Percentiles rank a stretch among this genome's conserved stretches.
Conservation (phyloP, 768 basidiomycete species). For the Hericium coralloides region DNA sequence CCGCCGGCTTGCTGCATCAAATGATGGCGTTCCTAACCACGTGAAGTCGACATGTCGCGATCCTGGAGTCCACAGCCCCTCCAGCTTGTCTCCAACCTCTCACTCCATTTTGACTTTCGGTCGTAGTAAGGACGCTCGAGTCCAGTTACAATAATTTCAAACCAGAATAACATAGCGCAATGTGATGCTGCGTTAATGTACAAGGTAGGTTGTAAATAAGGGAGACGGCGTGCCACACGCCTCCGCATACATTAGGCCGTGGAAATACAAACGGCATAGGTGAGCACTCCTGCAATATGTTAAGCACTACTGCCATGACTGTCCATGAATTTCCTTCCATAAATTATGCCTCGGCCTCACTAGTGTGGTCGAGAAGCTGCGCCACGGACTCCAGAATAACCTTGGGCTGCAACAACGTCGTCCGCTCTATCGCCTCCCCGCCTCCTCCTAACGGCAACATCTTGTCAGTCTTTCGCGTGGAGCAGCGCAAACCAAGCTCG, state of each 20-base stretch:
- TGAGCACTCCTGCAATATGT: neutral
- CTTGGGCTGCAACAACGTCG: constrained; percentile 61
- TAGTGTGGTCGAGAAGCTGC: constrained; percentile 27
- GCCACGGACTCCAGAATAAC: constrained; percentile 68
- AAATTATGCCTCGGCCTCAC: neutral
- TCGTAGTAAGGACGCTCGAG: too few relatives aligned
- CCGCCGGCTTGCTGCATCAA: too few relatives aligned
- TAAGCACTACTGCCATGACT: neutral
- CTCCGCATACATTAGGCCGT: neutral
- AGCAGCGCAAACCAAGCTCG: constrained; percentile 62
- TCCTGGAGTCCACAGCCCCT: too few relatives aligned
- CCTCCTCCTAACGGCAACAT: constrained; percentile 18
- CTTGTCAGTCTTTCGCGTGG: constrained; percentile 34
- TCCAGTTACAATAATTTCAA: too few relatives aligned
- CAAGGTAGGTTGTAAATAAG: too few relatives aligned
- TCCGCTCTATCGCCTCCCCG: constrained; percentile 42
- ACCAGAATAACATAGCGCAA: too few relatives aligned
- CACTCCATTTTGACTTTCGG: too few relatives aligned
- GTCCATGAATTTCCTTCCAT: neutral
- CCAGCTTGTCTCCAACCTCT: too few relatives aligned
- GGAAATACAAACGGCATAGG: neutral
- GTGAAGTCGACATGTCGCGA: too few relatives aligned
- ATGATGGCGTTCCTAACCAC: too few relatives aligned
- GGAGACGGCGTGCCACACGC: too few relatives aligned
- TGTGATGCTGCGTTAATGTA: too few relatives aligned